These are phyloP conservation scores for Colletotrichum eleusines DNA, from an alignment of 2,329 filamentous ascomycete species.

Conservation along the genomic window DNA sequence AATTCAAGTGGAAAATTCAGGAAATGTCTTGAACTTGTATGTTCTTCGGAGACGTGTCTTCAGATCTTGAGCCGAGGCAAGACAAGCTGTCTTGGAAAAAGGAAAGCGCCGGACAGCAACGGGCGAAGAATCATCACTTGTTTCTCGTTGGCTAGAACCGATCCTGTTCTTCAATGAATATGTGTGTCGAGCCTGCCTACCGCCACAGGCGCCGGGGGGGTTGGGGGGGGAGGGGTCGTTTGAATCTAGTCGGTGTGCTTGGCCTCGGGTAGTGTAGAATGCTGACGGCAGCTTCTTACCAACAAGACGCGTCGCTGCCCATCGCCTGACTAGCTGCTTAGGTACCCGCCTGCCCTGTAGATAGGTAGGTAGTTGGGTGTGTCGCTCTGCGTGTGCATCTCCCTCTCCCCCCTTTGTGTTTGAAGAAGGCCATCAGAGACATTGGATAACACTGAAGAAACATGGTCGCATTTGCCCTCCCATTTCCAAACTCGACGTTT, in stretches of 20 bases:
- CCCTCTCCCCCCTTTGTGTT: neutral
- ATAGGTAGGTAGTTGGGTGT: neutral
- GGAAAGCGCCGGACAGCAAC: slow-evolving; percentile 14
- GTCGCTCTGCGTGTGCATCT: neutral
- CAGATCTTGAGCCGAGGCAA: slow-evolving; percentile 13
- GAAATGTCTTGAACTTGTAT: slow-evolving; percentile 21
- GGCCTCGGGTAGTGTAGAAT: neutral
- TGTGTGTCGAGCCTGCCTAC: neutral
- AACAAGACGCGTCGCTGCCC: neutral
- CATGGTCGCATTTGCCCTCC: neutral
- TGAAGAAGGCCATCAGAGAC: neutral
- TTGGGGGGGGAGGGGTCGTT: neutral
- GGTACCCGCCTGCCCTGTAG: too few relatives aligned
- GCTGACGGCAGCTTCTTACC: slow-evolving; percentile 1
- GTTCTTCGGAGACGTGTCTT: neutral
- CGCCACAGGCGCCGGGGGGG: neutral
- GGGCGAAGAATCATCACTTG: neutral
- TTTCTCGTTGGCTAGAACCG: neutral
- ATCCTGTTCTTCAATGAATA: slow-evolving; percentile 17
- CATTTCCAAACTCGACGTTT: too few relatives aligned
- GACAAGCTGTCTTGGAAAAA: slow-evolving; percentile 21
- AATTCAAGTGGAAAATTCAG: neutral
- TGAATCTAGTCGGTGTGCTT: neutral
- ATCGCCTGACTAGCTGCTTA: neutral
- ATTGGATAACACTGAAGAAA: slow-evolving; percentile 1